phyloP scores from a whole-genome alignment of 164 flowering plant genomes.

The Cinnamomum micranthum region DNA sequence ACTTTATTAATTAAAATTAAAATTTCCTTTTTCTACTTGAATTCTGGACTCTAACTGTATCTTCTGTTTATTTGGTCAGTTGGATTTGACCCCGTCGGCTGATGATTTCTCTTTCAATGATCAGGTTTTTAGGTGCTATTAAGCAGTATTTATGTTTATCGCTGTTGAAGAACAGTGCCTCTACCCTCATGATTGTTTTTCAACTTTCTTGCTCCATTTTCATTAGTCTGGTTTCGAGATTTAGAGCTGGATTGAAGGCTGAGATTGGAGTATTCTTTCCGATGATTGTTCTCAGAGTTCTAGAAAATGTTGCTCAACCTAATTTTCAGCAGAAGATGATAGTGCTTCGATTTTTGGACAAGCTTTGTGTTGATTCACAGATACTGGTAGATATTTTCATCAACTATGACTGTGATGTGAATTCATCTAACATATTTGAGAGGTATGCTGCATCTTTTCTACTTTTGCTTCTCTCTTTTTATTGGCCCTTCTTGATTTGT shows the following conservation, averaged over 20 bases:
- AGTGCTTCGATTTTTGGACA: conserved; percentile 87
- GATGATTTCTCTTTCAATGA: conserved; percentile 7
- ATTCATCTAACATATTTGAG: conserved; percentile 94
- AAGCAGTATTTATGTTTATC: conserved; percentile 96
- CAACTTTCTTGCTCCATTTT: conserved; percentile 99
- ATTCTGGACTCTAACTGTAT: no score
- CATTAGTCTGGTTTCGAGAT: conserved; percentile 89
- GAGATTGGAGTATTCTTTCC: conserved; percentile 99
- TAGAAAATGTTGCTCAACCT: conserved; percentile 97
- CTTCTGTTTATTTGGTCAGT: not conserved
- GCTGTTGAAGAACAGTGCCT: conserved; percentile 95
- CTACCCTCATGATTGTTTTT: conserved; percentile 94
- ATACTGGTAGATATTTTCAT: conserved; percentile 88
- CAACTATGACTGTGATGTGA: conserved; percentile 96
- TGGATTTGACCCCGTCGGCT: not conserved
- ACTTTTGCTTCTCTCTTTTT: not conserved
- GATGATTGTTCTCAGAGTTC: conserved; percentile 96
- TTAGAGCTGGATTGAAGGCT: conserved; percentile 98
- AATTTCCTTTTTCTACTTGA: no score
- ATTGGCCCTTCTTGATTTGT: not conserved
- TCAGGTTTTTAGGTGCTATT: conserved; percentile 92
- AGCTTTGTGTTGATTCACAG: conserved; percentile 88
- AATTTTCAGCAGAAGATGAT: conserved; percentile 98
- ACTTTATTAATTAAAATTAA: no score
- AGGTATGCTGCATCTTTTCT: conserved; percentile 43